Percentiles rank a stretch among this genome's conserved stretches.
Conservation (phyloP, 2,329 filamentous ascomycete genomes). For the Blastomyces parvus region DNA sequence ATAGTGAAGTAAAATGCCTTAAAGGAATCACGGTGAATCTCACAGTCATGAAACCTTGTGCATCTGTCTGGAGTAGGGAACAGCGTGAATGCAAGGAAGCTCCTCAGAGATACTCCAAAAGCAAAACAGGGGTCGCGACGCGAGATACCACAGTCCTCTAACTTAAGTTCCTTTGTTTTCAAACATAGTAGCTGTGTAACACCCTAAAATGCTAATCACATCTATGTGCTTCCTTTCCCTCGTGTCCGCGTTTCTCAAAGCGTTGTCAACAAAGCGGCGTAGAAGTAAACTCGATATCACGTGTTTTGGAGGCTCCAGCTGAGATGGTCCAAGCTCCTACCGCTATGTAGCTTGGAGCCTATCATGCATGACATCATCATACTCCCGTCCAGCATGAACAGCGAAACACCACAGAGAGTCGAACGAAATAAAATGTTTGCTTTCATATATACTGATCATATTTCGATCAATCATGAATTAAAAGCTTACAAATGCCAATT, state of each 20-base stretch:
- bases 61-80: neutral
- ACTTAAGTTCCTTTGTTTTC: neutral
- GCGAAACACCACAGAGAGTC: too few species aligned
- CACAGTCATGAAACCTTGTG: neutral
- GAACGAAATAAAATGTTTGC: neutral
- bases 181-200: neutral
- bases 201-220: neutral
- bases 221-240: neutral
- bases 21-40: neutral
- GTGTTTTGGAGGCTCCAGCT: neutral
- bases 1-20: neutral
- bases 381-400: neutral
- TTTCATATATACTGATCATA: neutral
- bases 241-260: neutral
- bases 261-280: neutral
- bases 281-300: slow-evolving; percentile 1
- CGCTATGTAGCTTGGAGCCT: too few species aligned
- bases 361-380: neutral
- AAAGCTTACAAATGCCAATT: neutral
- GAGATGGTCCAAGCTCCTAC: neutral
- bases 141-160: neutral
- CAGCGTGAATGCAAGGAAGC: neutral
- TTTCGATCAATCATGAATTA: neutral
- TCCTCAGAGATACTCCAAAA: neutral
- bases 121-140: neutral